Conservation (phyloP, 2,329 filamentous ascomycete species). For the Plenodomus biglobosus region DNA sequence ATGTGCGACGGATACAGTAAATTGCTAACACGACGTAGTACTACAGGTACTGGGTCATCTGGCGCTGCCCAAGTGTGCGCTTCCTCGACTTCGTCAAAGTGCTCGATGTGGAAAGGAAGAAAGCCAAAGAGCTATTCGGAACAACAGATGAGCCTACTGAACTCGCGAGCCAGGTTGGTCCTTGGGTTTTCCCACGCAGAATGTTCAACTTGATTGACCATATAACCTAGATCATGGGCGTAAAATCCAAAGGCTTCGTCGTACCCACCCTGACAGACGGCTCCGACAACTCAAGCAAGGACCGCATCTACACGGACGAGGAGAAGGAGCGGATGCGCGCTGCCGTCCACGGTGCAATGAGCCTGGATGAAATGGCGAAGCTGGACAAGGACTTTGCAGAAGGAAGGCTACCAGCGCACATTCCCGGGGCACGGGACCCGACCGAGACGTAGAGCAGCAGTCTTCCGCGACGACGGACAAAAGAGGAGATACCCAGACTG, state of each 20-base stretch:
- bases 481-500: neutral
- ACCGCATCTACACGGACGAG: conserved; percentile 77
- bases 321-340: conserved; percentile 85
- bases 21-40: conserved; percentile 57
- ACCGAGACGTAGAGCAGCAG: conserved; percentile 29
- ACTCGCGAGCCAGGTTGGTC: conserved; percentile 57
- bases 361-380: conserved; percentile 82
- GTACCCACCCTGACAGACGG: conserved; percentile 49
- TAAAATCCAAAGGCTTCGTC: conserved; percentile 77
- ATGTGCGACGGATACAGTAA: neutral
- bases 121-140: conserved; percentile 81
- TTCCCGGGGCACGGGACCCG: conserved; percentile 30
- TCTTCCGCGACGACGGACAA: neutral
- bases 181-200: neutral
- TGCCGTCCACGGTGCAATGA: conserved; percentile 85
- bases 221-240: conserved; percentile 66
- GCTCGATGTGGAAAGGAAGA: conserved; percentile 77
- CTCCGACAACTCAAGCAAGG: conserved; percentile 47
- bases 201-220: conserved; percentile 29
- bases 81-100: conserved; percentile 95
- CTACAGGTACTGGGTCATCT: conserved; percentile 90
- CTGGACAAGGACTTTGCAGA: conserved; percentile 92
- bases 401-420: conserved; percentile 68
- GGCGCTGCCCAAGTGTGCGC: conserved; percentile 78
- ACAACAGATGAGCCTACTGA: conserved; percentile 75